Evolutionary conservation across 1,284 basidiomycete genomes (phyloP).

Genomic region (Exobasidium cylindrosporum): DNA sequence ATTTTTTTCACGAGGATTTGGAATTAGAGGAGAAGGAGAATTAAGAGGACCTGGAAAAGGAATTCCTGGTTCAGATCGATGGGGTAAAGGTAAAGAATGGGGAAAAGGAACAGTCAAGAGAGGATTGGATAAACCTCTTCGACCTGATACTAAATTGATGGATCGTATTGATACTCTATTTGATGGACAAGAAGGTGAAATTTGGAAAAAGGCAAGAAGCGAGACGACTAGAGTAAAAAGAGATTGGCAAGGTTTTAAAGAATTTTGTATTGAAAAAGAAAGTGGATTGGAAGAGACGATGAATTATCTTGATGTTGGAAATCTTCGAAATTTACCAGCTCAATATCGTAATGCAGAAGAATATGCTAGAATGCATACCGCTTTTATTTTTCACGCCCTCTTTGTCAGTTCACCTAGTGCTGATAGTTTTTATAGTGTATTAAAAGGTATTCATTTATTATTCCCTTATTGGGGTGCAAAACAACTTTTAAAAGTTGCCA

Average conservation of each 20-base stretch:
- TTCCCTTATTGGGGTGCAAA: conserved; percentile 55
- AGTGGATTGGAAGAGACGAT: conserved; percentile 46
- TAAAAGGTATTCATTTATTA: conserved; percentile 46
- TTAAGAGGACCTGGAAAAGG: conserved; percentile 48
- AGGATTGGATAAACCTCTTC: conserved; percentile 46
- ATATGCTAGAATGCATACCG: conserved; percentile 45
- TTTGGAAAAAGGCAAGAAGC: conserved; percentile 43
- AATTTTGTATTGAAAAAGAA: conserved; percentile 51
- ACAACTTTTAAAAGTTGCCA: conserved; percentile 49
- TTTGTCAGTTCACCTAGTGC: conserved; percentile 47
- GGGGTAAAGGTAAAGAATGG: conserved; percentile 55
- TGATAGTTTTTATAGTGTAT: conserved; percentile 45
- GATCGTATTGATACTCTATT: conserved; percentile 41
- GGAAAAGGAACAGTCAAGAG: conserved; percentile 54
- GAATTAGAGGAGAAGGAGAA: conserved; percentile 48
- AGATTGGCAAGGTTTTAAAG: conserved; percentile 48
- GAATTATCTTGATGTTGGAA: conserved; percentile 41
- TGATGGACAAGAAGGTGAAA: conserved; percentile 29
- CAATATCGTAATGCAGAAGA: conserved; percentile 49
- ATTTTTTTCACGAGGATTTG: conserved; percentile 49
- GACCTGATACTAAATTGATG: conserved; percentile 34
- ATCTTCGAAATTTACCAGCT: conserved; percentile 44
- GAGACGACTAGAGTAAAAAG: conserved; percentile 35
- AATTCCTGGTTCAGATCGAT: conserved; percentile 43
- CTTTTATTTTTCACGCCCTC: conserved; percentile 46